These are phyloP conservation scores for Pythium scleroteichum DNA, from an alignment of 352 stramenopile species.

Conservation along the genomic window DNA sequence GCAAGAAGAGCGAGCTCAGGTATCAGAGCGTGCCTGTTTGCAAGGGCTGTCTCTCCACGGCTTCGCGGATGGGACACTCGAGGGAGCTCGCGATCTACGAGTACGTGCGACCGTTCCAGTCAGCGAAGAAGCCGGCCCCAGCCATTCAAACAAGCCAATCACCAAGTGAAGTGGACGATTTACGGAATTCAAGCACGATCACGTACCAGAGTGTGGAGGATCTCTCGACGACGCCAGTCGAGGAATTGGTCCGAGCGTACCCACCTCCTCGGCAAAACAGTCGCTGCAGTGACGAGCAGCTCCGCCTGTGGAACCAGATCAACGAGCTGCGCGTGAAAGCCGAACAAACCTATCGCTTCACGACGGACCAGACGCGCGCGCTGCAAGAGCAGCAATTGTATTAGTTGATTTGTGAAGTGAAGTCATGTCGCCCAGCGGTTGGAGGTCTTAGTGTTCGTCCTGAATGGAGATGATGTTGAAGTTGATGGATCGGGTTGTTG, in stretches of 20 bases:
- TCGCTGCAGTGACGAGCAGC: background rate
- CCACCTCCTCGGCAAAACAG: no score
- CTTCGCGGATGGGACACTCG: background rate
- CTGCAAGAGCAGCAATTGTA: background rate
- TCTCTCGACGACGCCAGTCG: no score
- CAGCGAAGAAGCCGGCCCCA: background rate
- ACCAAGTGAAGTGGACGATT: background rate
- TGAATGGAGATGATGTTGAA: no score
- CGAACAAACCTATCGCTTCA: constrained; percentile 3
- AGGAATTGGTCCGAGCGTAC: no score
- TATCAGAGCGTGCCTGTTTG: background rate
- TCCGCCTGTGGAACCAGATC: constrained; percentile 11
- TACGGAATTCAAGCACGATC: background rate
- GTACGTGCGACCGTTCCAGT: constrained; percentile 7
- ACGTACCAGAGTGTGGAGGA: background rate
- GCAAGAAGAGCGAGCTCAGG: background rate
- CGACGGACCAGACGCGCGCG: background rate
- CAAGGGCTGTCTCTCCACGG: constrained; percentile 12
- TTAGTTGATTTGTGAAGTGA: no score
- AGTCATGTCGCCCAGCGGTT: no score
- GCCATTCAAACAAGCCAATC: background rate
- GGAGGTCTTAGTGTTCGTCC: no score
- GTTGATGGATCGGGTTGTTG: no score
- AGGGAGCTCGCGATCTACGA: background rate
- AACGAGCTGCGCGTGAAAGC: constrained; percentile 7